Evolutionary conservation across 495 filamentous ascomycete genomes (phyloP).

Genomic region (Podospora australis): DNA sequence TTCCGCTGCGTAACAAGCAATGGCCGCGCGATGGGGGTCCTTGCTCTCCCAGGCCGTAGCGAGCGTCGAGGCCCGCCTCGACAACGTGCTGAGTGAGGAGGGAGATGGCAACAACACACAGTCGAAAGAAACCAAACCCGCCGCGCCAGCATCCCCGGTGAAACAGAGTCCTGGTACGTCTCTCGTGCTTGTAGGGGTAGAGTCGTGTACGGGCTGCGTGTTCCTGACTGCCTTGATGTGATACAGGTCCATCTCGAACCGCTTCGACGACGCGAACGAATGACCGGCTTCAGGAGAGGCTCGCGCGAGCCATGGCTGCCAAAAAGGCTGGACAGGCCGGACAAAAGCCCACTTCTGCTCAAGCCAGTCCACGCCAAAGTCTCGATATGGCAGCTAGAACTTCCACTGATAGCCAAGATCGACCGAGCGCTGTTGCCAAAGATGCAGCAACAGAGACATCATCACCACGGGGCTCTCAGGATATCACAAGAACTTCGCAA

Average conservation of each 20-base stretch:
- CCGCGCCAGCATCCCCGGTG: constrained; percentile 22
- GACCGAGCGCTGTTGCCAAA: constrained; percentile 12
- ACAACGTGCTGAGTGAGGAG: constrained; percentile 82
- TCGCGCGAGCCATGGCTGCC: constrained; percentile 57
- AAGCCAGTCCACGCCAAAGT: constrained; percentile 27
- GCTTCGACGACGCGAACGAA: constrained; percentile 54
- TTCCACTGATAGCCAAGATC: constrained; percentile 24
- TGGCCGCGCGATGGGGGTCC: constrained; percentile 59
- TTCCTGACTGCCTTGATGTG: constrained; percentile 14
- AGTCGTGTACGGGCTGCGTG: background rate
- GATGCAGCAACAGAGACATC: constrained; percentile 6
- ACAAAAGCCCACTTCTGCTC: constrained; percentile 19
- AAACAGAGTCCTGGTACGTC: constrained; percentile 26
- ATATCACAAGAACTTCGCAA: constrained; percentile 15
- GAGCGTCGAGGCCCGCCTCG: constrained; percentile 86
- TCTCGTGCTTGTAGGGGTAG: background rate
- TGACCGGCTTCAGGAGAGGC: constrained; percentile 77
- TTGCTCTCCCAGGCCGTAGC: constrained; percentile 90
- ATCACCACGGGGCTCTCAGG: constrained; percentile 17
- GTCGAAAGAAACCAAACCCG: constrained; percentile 23
- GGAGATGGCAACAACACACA: constrained; percentile 37
- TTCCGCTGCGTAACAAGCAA: too few relatives aligned
- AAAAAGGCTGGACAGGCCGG: constrained; percentile 25
- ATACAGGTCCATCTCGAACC: constrained; percentile 38
- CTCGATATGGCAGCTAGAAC: constrained; percentile 24